phyloP scores from a whole-genome alignment of 306 rosid genomes.

The Ormosia emarginata region DNA sequence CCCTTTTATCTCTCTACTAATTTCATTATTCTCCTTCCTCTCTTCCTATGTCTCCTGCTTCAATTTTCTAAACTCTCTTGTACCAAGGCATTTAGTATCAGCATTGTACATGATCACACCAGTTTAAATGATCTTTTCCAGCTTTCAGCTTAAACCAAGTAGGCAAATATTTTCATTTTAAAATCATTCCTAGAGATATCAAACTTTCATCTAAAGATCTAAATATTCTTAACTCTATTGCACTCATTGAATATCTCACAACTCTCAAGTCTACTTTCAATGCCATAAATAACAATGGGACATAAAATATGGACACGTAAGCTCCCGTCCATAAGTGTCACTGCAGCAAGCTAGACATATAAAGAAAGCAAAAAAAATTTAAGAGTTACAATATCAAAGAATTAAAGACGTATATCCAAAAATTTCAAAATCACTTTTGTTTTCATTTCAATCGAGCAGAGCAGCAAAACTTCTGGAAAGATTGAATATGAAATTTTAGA shows the following conservation, averaged over 20 bases:
- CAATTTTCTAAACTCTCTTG: background rate
- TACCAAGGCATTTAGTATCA: background rate
- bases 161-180: background rate
- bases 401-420: background rate
- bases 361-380: background rate
- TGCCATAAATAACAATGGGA: background rate
- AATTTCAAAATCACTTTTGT: background rate
- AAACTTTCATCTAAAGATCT: background rate
- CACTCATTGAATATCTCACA: background rate
- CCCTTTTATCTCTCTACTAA: background rate
- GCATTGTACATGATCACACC: background rate
- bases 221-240: background rate
- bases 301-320: background rate
- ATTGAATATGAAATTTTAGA: background rate
- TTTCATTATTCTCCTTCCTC: background rate
- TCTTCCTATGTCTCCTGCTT: background rate
- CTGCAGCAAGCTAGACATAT: background rate
- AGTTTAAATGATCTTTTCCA: background rate
- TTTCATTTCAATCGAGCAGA: constrained; percentile 6
- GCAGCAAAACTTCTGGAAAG: background rate
- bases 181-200: background rate
- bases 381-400: background rate
- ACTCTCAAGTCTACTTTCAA: background rate
- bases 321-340: background rate
- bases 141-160: background rate